Conservation (phyloP, 2,329 filamentous ascomycete species). For the Penicillium sp. region DNA sequence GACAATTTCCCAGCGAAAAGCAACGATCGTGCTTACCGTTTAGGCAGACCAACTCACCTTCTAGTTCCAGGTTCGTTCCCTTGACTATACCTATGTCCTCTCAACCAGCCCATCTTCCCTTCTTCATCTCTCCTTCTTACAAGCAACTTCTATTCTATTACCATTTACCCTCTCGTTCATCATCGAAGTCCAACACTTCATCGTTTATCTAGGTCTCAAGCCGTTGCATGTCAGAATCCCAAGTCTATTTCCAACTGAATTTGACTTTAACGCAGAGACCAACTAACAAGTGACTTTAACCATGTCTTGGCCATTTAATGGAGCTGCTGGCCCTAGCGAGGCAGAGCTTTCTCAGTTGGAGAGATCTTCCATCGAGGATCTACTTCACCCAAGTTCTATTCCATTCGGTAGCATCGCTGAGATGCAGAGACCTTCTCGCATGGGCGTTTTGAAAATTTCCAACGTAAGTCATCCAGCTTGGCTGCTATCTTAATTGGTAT, state of each 20-base stretch:
- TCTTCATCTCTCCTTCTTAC: too few species aligned
- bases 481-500: conserved; percentile 2
- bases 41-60: too few species aligned
- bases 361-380: neutral
- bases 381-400: neutral
- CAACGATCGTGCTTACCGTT: too few species aligned
- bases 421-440: neutral
- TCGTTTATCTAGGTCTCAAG: too few species aligned
- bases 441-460: conserved; percentile 2
- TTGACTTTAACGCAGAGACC: neutral
- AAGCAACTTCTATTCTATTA: too few species aligned
- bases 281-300: neutral
- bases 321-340: neutral
- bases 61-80: too few species aligned
- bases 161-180: too few species aligned
- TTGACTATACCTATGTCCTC: too few species aligned
- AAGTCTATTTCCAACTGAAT: neutral
- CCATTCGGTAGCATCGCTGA: neutral
- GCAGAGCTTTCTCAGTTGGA: neutral
- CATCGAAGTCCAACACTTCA: too few species aligned
- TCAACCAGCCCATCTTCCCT: too few species aligned
- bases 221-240: too few species aligned
- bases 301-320: neutral
- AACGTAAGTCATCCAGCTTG: conserved; percentile 5
- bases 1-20: too few species aligned